phyloP scores from a whole-genome alignment of 129 eudicot genomes.

The Flaveria trinervia region DNA sequence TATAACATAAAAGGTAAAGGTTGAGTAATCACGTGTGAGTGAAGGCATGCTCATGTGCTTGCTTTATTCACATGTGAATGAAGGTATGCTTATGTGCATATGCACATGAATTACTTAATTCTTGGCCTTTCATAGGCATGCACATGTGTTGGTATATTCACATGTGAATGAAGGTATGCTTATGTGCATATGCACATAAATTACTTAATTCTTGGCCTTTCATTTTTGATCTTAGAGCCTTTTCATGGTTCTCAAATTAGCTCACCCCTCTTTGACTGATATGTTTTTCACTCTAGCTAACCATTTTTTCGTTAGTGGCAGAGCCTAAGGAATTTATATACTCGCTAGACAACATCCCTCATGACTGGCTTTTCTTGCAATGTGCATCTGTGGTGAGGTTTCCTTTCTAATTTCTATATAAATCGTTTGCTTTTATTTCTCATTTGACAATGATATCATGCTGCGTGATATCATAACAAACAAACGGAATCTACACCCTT shows the following conservation, averaged over 20 bases:
- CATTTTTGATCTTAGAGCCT: neutral
- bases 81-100: neutral
- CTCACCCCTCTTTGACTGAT: neutral
- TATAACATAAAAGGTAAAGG: neutral
- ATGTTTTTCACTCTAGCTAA: constrained; percentile 16
- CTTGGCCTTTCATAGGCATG: neutral
- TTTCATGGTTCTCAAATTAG: neutral
- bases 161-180: neutral
- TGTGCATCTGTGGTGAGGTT: constrained; percentile 92
- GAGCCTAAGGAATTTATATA: constrained; percentile 85
- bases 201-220: neutral
- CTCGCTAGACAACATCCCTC: constrained; percentile 87
- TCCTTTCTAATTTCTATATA: neutral
- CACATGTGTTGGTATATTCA: neutral
- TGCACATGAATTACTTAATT: neutral
- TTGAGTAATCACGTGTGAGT: neutral
- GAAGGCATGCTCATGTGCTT: neutral
- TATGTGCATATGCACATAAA: neutral
- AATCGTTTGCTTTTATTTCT: neutral
- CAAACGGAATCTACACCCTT: neutral
- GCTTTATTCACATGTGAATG: neutral
- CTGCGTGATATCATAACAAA: constrained; percentile 2
- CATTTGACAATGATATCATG: constrained; percentile 17
- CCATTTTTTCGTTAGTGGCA: constrained; percentile 59
- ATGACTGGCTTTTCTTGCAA: constrained; percentile 98